Conservation (phyloP, 176 grass and related monocot species). For the Leersia perrieri region DNA sequence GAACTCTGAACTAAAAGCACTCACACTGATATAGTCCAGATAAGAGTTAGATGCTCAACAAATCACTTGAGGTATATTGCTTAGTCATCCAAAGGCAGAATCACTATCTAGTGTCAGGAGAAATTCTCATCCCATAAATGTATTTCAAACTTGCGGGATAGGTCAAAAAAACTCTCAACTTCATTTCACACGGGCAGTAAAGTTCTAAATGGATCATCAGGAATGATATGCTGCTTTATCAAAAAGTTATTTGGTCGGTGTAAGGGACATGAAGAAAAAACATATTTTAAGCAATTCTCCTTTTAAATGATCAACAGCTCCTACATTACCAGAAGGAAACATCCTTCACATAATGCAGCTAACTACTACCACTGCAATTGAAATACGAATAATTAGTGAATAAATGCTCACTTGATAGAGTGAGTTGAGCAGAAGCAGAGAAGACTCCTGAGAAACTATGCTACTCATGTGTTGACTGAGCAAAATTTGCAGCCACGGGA, state of each 20-base stretch:
- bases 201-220: neutral
- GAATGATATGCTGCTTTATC: neutral
- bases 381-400: neutral
- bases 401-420: conserved; percentile 63
- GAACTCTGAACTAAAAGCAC: too few species aligned
- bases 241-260: neutral
- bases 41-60: neutral
- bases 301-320: neutral
- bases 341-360: neutral
- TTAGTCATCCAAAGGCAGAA: too few species aligned
- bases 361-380: neutral
- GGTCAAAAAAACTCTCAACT: neutral
- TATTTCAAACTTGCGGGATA: neutral
- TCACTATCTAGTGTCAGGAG: neutral
- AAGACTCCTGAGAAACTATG: conserved; percentile 80
- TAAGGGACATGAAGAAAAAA: neutral
- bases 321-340: neutral
- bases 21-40: neutral
- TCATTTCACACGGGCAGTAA: neutral
- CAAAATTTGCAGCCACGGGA: conserved; percentile 80
- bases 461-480: conserved; percentile 71
- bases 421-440: conserved; percentile 68
- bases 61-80: neutral
- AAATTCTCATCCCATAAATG: too few species aligned
- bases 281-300: neutral